A percentile compares a stretch with the other conserved stretches of the same genome.
Conservation (phyloP, 2,329 filamentous ascomycete species). For the Nectriaceae sp. region DNA sequence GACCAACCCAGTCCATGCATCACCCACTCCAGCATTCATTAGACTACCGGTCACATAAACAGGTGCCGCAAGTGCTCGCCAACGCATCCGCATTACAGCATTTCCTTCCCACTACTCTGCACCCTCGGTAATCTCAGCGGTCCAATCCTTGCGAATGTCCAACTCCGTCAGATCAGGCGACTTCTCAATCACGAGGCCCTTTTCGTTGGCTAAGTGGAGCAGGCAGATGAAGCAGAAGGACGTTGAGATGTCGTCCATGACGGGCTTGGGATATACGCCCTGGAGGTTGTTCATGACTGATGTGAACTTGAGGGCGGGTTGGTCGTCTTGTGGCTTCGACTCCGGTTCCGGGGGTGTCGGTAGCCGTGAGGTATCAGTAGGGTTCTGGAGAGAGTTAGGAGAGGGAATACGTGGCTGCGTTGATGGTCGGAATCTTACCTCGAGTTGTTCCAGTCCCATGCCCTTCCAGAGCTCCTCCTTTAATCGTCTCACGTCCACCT, state of each 20-base stretch:
- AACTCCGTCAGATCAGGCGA: slow-evolving; percentile 60
- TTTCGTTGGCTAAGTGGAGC: slow-evolving; percentile 89
- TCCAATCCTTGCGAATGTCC: slow-evolving; percentile 63
- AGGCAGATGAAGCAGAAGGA: slow-evolving; percentile 92
- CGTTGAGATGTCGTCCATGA: slow-evolving; percentile 93
- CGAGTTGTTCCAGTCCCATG: slow-evolving; percentile 57
- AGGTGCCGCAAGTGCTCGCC: too few species aligned
- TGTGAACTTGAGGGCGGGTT: slow-evolving; percentile 77
- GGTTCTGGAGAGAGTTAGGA: slow-evolving; percentile 18
- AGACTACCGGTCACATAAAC: not conserved
- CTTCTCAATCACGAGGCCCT: slow-evolving; percentile 77
- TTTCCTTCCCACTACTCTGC: slow-evolving; percentile 29
- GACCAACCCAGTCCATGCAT: not conserved
- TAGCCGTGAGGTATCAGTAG: slow-evolving; percentile 15
- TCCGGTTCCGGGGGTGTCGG: slow-evolving; percentile 32
- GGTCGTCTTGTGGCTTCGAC: slow-evolving; percentile 30
- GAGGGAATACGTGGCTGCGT: not conserved
- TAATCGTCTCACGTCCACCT: slow-evolving; percentile 67
- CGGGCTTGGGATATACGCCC: slow-evolving; percentile 79
- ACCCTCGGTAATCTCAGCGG: slow-evolving; percentile 55
- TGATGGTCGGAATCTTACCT: slow-evolving; percentile 42
- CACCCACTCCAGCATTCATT: too few species aligned
- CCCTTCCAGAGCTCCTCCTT: slow-evolving; percentile 73
- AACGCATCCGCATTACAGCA: slow-evolving; percentile 4
- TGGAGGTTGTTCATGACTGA: slow-evolving; percentile 88